phyloP scores from a whole-genome alignment of 2,329 filamentous ascomycete genomes.

The Raffaelea deltoideospora region DNA sequence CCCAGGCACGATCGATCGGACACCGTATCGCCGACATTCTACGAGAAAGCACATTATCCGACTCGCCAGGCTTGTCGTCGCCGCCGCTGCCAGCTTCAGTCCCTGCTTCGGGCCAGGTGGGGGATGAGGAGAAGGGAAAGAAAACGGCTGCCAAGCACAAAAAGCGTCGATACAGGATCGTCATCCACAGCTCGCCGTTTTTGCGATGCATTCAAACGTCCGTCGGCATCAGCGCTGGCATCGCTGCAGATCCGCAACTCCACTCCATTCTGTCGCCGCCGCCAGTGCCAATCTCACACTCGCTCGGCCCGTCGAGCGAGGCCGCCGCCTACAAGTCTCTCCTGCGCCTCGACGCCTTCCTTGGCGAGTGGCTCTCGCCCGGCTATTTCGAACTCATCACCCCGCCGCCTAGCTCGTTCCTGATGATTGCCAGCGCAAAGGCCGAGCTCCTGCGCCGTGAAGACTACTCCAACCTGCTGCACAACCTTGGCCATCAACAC shows the following conservation, averaged over 20 bases:
- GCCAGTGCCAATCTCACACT: neutral
- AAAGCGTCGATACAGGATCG: conserved; percentile 55
- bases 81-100: too few species aligned
- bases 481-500: conserved; percentile 18
- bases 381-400: conserved; percentile 90
- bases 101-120: neutral
- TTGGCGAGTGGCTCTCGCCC: conserved; percentile 89
- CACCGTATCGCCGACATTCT: conserved; percentile 66
- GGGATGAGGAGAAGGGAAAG: neutral
- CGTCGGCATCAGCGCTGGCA: conserved; percentile 71
- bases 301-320: neutral
- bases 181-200: conserved; percentile 90
- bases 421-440: conserved; percentile 84
- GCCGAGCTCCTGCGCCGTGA: conserved; percentile 68
- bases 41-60: conserved; percentile 33
- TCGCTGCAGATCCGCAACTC: conserved; percentile 43
- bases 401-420: conserved; percentile 67
- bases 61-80: conserved; percentile 6
- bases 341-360: conserved; percentile 75
- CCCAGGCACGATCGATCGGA: conserved; percentile 69
- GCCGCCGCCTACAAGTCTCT: conserved; percentile 35
- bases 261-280: neutral
- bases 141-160: conserved; percentile 17
- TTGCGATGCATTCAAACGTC: conserved; percentile 86
- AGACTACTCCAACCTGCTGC: conserved; percentile 41